Percentiles rank a stretch among this genome's conserved stretches.
Evolutionary conservation across 2,329 filamentous ascomycete genomes (phyloP).

Genomic region (Ascomycota sp.): DNA sequence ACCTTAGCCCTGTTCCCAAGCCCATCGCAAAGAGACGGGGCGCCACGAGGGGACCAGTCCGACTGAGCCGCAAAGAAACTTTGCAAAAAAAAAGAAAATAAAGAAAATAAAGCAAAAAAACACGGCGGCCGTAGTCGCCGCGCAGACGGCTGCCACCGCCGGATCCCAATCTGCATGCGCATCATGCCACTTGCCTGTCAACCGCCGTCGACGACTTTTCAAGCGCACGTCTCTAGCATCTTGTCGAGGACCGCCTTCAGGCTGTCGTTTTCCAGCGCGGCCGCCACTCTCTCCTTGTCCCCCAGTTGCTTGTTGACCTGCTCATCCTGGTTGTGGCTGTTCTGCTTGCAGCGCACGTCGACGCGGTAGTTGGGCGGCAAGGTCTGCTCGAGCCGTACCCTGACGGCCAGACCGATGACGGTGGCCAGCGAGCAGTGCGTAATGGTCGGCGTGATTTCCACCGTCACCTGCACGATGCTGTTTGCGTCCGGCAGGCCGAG

Average conservation of each 20-base stretch:
- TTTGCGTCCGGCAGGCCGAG: conserved; percentile 21
- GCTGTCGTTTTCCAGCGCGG: conserved; percentile 82
- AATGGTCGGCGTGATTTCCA: conserved; percentile 88
- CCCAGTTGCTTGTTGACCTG: conserved; percentile 93
- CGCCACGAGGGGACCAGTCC: too few relatives aligned
- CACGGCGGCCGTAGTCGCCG: too few relatives aligned
- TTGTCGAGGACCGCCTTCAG: conserved; percentile 75
- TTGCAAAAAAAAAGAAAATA: too few relatives aligned
- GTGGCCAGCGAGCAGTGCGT: conserved; percentile 94
- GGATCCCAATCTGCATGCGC: too few relatives aligned
- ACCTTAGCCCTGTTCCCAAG: too few relatives aligned
- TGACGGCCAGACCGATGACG: conserved; percentile 82
- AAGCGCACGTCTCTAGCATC: conserved; percentile 77
- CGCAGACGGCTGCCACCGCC: too few relatives aligned
- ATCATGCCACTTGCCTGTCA: too few relatives aligned
- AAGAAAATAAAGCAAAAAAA: too few relatives aligned
- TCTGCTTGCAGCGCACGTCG: conserved; percentile 86
- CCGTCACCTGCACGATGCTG: conserved; percentile 52
- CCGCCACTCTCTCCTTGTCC: conserved; percentile 91
- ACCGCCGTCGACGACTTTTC: conserved; percentile 1
- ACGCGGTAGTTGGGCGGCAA: conserved; percentile 81
- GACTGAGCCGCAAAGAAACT: too few relatives aligned
- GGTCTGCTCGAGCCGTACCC: conserved; percentile 76
- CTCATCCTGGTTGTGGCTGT: conserved; percentile 84
- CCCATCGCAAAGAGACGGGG: too few relatives aligned